These are phyloP conservation scores for Diacronema lutheri DNA, from an alignment of 78 protist species.

Conservation along the genomic window DNA sequence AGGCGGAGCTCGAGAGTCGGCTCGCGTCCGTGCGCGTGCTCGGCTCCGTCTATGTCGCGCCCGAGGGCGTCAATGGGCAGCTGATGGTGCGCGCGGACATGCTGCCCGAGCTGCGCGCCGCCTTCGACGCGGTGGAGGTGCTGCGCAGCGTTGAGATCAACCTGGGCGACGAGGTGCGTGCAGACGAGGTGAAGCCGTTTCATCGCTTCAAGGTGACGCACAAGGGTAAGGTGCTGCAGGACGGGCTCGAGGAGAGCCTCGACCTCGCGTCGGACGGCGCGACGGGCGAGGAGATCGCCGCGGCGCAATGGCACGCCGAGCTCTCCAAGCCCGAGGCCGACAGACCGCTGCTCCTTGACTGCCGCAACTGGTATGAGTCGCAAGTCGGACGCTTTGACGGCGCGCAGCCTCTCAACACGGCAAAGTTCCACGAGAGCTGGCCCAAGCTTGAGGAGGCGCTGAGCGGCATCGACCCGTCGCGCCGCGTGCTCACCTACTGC, in stretches of 20 bases:
- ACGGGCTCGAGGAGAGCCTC: neutral
- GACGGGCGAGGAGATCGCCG: neutral
- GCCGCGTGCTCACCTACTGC: slow-evolving; percentile 3
- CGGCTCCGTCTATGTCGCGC: slow-evolving; percentile 6
- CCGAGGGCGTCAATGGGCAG: slow-evolving; percentile 12
- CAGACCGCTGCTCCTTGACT: slow-evolving; percentile 1
- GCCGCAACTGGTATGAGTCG: slow-evolving; percentile 12
- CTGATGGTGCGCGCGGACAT: neutral
- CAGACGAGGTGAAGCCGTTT: neutral
- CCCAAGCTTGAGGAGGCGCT: neutral
- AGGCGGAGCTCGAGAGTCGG: too few species aligned
- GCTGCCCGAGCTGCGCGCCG: neutral
- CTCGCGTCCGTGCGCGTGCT: neutral
- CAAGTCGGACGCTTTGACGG: neutral
- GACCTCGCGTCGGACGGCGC: neutral
- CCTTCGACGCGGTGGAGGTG: neutral
- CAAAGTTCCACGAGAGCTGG: neutral
- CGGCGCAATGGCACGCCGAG: neutral
- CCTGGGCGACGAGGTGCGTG: neutral
- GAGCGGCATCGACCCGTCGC: neutral
- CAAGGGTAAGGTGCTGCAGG: neutral
- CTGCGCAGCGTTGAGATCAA: neutral
- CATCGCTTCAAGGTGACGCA: neutral
- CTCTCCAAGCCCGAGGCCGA: neutral
- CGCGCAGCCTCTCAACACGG: slow-evolving; percentile 1